Conservation (phyloP, 768 basidiomycete genomes). For the Polyporus arcularius region DNA sequence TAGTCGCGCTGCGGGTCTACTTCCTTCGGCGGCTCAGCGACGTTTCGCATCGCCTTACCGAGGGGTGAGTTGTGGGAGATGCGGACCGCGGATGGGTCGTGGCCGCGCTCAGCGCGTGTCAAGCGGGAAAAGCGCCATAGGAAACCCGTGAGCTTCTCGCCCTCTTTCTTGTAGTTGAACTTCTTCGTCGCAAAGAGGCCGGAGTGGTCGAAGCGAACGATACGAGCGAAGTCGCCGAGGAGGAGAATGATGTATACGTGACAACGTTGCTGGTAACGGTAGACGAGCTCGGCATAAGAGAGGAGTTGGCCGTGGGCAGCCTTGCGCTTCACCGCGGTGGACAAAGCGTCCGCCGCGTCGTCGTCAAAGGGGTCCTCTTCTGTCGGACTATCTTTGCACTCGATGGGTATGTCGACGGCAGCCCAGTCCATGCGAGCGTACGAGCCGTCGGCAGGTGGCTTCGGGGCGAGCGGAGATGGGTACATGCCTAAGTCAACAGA, state of each 20-base stretch:
- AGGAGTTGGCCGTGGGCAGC: slow-evolving; percentile 1
- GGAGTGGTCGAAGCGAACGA: slow-evolving; percentile 4
- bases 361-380: slow-evolving; percentile 4
- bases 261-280: slow-evolving; percentile 1
- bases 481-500: slow-evolving; percentile 4
- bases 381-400: background rate
- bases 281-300: slow-evolving; percentile 1
- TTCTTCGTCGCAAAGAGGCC: background rate
- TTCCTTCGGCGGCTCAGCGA: too few relatives aligned
- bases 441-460: background rate
- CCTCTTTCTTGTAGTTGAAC: slow-evolving; percentile 1
- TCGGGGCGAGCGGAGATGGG: background rate
- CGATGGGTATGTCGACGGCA: background rate
- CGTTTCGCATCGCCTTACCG: background rate
- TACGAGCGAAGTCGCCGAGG: background rate
- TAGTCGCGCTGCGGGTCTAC: background rate
- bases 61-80: background rate
- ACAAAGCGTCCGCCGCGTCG: background rate
- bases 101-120: background rate
- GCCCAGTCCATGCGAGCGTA: slow-evolving; percentile 24
- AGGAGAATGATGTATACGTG: slow-evolving; percentile 9
- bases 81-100: background rate
- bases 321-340: background rate
- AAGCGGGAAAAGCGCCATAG: background rate
- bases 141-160: background rate